Evolutionary conservation across 768 basidiomycete species (phyloP).

Genomic region (Hygrocybe coccinea): DNA sequence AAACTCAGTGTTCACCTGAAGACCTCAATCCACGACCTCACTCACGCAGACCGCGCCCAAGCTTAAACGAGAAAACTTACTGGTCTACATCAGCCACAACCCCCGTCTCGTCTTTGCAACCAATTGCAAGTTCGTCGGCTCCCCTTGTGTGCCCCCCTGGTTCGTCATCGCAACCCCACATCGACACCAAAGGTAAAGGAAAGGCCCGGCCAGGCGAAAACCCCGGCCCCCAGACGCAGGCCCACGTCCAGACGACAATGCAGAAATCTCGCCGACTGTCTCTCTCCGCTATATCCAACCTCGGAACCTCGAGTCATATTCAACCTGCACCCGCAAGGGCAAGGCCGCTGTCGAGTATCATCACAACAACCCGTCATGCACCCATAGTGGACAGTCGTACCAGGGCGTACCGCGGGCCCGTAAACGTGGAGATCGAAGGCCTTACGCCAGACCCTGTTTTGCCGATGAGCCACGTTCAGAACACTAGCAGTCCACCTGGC

Average conservation of each 20-base stretch:
- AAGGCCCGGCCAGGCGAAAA: neutral
- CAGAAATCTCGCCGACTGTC: conserved; percentile 28
- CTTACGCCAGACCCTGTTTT: neutral
- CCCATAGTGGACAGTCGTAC: neutral
- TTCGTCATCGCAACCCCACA: neutral
- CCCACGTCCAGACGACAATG: neutral
- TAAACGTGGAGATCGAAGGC: conserved; percentile 3
- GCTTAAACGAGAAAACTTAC: conserved; percentile 18
- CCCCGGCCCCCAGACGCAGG: neutral
- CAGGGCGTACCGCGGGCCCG: neutral
- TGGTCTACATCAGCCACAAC: conserved; percentile 1
- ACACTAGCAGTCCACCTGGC: neutral
- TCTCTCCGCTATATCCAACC: conserved; percentile 25
- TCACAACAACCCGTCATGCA: neutral
- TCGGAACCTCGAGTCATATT: conserved; percentile 16
- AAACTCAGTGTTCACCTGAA: neutral
- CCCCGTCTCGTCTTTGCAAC: neutral
- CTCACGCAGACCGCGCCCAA: conserved; percentile 13
- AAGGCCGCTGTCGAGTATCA: neutral
- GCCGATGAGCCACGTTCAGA: neutral
- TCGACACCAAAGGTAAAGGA: neutral
- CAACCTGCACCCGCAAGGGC: conserved; percentile 6
- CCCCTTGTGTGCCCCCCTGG: neutral
- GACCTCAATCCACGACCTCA: conserved; percentile 8
- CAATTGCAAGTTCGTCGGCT: neutral